Percentiles rank a stretch among this genome's conserved stretches.
phyloP scores from a whole-genome alignment of 2,329 filamentous ascomycete genomes.

The Colletotrichum sojae region DNA sequence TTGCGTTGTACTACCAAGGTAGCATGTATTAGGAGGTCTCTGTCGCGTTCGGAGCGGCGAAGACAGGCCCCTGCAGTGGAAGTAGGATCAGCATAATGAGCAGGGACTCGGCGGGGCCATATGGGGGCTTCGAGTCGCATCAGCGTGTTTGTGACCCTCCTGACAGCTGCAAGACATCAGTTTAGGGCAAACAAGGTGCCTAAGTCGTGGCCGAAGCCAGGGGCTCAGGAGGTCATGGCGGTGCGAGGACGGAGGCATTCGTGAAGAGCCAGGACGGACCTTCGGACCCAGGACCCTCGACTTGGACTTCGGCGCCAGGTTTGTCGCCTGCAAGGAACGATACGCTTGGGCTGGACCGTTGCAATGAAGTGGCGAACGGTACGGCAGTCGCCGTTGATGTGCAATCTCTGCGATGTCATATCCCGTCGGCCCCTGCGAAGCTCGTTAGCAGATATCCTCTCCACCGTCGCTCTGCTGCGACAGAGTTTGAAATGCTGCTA shows the following conservation, averaged over 20 bases:
- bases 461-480: neutral
- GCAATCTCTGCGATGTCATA: neutral
- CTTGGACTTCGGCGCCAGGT: neutral
- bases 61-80: constrained; percentile 4
- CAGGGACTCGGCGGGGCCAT: constrained; percentile 27
- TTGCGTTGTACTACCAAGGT: neutral
- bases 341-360: constrained; percentile 20
- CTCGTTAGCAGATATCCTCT: neutral
- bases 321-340: constrained; percentile 5
- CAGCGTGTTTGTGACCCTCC: constrained; percentile 27
- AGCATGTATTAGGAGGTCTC: neutral
- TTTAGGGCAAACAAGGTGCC: constrained; percentile 12
- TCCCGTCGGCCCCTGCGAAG: constrained; percentile 13
- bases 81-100: constrained; percentile 29
- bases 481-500: constrained; percentile 21
- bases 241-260: constrained; percentile 2
- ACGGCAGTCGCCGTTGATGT: neutral
- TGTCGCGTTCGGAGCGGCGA: constrained; percentile 22
- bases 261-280: neutral
- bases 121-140: constrained; percentile 28
- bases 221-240: constrained; percentile 24
- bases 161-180: constrained; percentile 39
- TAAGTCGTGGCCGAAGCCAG: neutral
- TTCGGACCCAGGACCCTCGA: neutral
- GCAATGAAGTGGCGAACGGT: constrained; percentile 1